Conservation (phyloP, 2,329 filamentous ascomycete species). For the Xylariales sp. region DNA sequence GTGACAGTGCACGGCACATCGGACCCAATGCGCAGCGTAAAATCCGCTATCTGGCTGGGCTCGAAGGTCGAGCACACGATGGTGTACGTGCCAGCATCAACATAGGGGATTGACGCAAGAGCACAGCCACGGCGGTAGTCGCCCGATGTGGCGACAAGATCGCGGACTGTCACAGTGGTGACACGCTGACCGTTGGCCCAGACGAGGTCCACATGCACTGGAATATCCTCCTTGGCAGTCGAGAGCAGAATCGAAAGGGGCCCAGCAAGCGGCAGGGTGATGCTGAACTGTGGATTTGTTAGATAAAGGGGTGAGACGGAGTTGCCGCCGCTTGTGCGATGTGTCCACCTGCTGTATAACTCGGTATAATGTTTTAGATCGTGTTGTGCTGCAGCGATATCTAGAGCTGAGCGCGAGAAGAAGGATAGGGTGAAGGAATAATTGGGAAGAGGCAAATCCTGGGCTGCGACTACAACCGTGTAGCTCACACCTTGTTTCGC, state of each 20-base stretch:
- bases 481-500: conserved; percentile 57
- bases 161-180: conserved; percentile 74
- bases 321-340: conserved; percentile 85
- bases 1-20: conserved; percentile 66
- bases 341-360: conserved; percentile 76
- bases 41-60: conserved; percentile 78
- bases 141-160: conserved; percentile 85
- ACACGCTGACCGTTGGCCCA: conserved; percentile 81
- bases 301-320: conserved; percentile 80
- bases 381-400: conserved; percentile 70
- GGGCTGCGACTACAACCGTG: conserved; percentile 78
- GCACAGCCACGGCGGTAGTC: conserved; percentile 87
- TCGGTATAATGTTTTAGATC: conserved; percentile 69
- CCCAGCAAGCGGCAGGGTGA: conserved; percentile 68
- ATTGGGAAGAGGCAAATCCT: conserved; percentile 76
- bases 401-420: conserved; percentile 75
- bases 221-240: conserved; percentile 72
- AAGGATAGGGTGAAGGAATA: conserved; percentile 91
- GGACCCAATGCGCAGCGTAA: conserved; percentile 79
- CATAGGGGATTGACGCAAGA: conserved; percentile 68
- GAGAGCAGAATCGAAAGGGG: conserved; percentile 80
- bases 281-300: conserved; percentile 87
- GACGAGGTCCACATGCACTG: conserved; percentile 86
- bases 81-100: conserved; percentile 83
- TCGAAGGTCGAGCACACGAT: conserved; percentile 93